A percentile compares a stretch with the other conserved stretches of the same genome.
These are phyloP conservation scores for Clathrospora elynae DNA, from an alignment of 2,329 filamentous ascomycete genomes.

Conservation along the genomic window DNA sequence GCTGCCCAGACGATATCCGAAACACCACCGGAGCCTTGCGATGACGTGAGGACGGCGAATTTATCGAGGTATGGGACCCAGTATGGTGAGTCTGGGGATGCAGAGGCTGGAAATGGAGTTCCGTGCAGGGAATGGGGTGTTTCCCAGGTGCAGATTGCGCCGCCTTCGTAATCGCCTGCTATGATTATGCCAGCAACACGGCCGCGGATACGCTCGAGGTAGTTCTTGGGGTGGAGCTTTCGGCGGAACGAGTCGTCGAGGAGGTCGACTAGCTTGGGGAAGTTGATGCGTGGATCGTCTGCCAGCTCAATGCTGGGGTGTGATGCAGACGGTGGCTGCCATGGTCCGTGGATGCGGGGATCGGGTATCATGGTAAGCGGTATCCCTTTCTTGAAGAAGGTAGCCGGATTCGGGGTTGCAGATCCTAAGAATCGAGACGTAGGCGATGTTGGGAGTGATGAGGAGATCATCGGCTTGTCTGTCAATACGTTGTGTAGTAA, in stretches of 20 bases:
- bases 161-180: conserved; percentile 94
- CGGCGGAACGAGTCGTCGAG: conserved; percentile 94
- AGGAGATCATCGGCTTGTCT: conserved; percentile 90
- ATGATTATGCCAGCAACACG: conserved; percentile 91
- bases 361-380: conserved; percentile 83
- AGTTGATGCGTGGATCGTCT: conserved; percentile 75
- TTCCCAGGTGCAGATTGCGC: conserved; percentile 95
- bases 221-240: conserved; percentile 81
- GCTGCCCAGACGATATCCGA: conserved; percentile 96
- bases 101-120: background rate
- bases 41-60: conserved; percentile 87
- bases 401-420: conserved; percentile 62
- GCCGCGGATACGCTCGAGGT: conserved; percentile 77
- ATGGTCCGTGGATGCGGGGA: conserved; percentile 63
- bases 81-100: conserved; percentile 55
- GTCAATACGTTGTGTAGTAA: conserved; percentile 95
- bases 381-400: conserved; percentile 89
- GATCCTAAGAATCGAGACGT: conserved; percentile 35
- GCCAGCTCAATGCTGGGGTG: conserved; percentile 70
- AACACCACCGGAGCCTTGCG: conserved; percentile 88
- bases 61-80: conserved; percentile 93
- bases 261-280: conserved; percentile 79
- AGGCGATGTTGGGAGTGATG: conserved; percentile 73
- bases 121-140: conserved; percentile 63
- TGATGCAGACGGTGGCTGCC: conserved; percentile 68